A percentile compares a stretch with the other conserved stretches of the same genome.
phyloP scores from a whole-genome alignment of 129 eudicot species.

The Chrysanthemum lavandulifolium region DNA sequence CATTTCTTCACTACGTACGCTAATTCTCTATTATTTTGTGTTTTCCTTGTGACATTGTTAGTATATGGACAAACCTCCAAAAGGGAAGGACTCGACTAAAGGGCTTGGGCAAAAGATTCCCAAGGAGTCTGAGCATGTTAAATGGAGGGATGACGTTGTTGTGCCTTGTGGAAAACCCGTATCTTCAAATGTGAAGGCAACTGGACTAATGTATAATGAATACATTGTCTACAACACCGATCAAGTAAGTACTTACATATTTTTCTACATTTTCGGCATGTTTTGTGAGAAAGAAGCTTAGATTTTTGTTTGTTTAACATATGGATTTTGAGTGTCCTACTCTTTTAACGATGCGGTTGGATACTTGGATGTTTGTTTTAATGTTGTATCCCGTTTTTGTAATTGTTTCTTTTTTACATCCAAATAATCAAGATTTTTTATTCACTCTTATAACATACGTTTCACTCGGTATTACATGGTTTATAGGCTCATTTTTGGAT shows the following conservation, averaged over 20 bases:
- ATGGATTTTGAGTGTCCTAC: no score
- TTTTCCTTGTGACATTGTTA: constrained; percentile 17
- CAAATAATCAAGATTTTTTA: neutral
- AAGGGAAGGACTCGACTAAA: constrained; percentile 94
- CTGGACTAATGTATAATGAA: constrained; percentile 86
- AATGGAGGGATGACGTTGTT: constrained; percentile 84
- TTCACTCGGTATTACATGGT: neutral
- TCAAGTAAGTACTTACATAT: constrained; percentile 63
- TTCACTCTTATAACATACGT: no score
- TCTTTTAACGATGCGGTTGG: no score
- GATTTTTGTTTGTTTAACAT: no score
- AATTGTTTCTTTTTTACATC: no score
- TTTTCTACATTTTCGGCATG: neutral
- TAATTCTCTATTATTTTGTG: neutral
- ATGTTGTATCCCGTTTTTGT: no score
- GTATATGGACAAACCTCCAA: constrained; percentile 95
- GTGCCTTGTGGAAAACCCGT: constrained; percentile 97
- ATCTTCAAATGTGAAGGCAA: constrained; percentile 61
- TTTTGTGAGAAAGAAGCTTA: neutral
- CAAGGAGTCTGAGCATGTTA: constrained; percentile 58
- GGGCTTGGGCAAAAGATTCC: constrained; percentile 93
- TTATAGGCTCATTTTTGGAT: neutral
- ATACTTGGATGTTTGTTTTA: no score
- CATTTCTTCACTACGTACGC: neutral
- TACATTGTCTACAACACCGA: constrained; percentile 88